A percentile compares a stretch with the other conserved stretches of the same genome.
Evolutionary conservation across 2,329 filamentous ascomycete species (phyloP).

Genomic region (Emmonsia crescens): DNA sequence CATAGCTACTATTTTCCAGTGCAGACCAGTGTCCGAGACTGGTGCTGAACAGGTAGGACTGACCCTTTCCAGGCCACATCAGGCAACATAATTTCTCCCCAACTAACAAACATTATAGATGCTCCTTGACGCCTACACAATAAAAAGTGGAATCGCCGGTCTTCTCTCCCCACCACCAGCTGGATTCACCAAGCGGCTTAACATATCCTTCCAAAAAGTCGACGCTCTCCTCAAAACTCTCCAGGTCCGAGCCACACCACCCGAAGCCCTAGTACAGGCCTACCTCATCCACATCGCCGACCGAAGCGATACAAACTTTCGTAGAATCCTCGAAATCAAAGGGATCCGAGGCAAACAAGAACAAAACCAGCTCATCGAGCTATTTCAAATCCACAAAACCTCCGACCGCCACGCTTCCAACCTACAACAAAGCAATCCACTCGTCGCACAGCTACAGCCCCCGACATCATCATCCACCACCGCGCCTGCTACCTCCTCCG

Average conservation of each 20-base stretch:
- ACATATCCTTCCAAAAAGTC: conserved; percentile 70
- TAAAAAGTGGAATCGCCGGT: conserved; percentile 39
- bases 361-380: conserved; percentile 69
- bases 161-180: conserved; percentile 49
- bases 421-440: conserved; percentile 57
- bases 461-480: conserved; percentile 14
- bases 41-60: conserved; percentile 71
- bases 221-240: conserved; percentile 92
- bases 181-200: conserved; percentile 75
- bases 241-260: conserved; percentile 81
- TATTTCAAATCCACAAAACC: conserved; percentile 78
- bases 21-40: conserved; percentile 81
- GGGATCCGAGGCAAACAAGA: conserved; percentile 73
- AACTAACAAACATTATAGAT: conserved; percentile 46
- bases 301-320: conserved; percentile 87
- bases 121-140: conserved; percentile 81
- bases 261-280: conserved; percentile 89
- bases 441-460: conserved; percentile 54
- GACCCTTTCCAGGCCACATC: neutral
- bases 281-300: conserved; percentile 97
- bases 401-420: conserved; percentile 52
- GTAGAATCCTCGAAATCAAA: conserved; percentile 91
- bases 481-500: conserved; percentile 25
- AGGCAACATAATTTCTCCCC: conserved; percentile 12
- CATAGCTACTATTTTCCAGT: conserved; percentile 74